phyloP scores from a whole-genome alignment of 306 rosid genomes.

The Cajanus cajan region DNA sequence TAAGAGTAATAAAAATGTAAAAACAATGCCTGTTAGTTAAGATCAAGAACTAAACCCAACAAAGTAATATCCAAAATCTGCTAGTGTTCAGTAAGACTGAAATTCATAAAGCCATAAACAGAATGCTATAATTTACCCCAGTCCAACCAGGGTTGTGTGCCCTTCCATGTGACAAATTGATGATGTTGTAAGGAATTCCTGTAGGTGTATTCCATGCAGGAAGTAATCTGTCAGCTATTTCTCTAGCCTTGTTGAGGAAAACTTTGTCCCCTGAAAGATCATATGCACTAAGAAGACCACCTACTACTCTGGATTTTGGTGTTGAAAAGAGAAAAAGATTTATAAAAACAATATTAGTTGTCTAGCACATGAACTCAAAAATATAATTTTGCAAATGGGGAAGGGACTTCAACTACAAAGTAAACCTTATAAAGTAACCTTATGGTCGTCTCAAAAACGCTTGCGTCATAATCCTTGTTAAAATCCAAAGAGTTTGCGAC shows the following conservation, averaged over 20 bases:
- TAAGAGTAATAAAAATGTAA: background rate
- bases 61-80: conserved; percentile 7
- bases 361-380: conserved; percentile 28
- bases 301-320: conserved; percentile 80
- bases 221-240: conserved; percentile 91
- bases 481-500: conserved; percentile 80
- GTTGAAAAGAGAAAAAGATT: conserved; percentile 19
- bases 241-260: conserved; percentile 89
- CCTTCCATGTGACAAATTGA: conserved; percentile 80
- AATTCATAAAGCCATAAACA: conserved; percentile 9
- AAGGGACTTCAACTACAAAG: conserved; percentile 53
- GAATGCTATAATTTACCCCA: conserved; percentile 61
- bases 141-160: conserved; percentile 94
- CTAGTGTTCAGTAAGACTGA: conserved; percentile 4
- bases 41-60: background rate
- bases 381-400: conserved; percentile 21
- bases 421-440: conserved; percentile 96
- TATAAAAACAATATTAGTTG: conserved; percentile 1
- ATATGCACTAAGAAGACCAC: conserved; percentile 97
- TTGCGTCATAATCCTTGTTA: conserved; percentile 93
- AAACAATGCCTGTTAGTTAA: conserved; percentile 2
- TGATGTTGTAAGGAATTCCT: conserved; percentile 92
- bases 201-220: conserved; percentile 96
- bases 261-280: conserved; percentile 91
- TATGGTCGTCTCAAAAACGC: conserved; percentile 99